phyloP scores from a whole-genome alignment of 768 basidiomycete species.

The Botryobasidium botryosum region DNA sequence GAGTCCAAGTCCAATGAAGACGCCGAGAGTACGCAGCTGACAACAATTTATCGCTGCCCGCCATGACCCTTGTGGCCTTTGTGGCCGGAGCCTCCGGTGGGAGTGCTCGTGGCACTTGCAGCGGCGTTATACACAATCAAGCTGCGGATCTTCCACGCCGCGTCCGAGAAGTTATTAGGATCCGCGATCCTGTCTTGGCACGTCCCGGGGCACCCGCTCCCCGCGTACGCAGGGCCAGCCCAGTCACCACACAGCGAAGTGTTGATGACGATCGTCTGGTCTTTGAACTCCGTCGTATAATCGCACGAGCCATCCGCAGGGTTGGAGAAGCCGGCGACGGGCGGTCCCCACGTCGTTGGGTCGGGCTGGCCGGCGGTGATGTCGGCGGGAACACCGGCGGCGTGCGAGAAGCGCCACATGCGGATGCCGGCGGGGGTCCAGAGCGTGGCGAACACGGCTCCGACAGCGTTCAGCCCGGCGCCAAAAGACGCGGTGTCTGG shows the following conservation, averaged over 20 bases:
- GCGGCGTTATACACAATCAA: neutral
- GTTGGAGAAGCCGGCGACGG: constrained; percentile 5
- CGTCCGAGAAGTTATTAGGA: neutral
- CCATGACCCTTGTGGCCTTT: too few species aligned
- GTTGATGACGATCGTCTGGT: constrained; percentile 10
- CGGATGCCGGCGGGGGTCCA: constrained; percentile 16
- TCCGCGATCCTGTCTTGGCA: neutral
- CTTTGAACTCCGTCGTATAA: constrained; percentile 5
- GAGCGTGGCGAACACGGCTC: constrained; percentile 21
- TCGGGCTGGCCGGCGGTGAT: constrained; percentile 1
- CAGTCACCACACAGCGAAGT: constrained; percentile 13
- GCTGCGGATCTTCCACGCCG: neutral
- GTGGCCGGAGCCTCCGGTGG: too few species aligned
- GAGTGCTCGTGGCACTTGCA: too few species aligned
- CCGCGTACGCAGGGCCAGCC: constrained; percentile 10
- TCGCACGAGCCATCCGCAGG: constrained; percentile 1
- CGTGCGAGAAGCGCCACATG: constrained; percentile 7
- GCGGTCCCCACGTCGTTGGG: constrained; percentile 8
- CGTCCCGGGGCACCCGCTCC: constrained; percentile 10
- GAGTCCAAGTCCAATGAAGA: too few species aligned
- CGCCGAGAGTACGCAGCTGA: too few species aligned
- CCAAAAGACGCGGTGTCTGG: constrained; percentile 10
- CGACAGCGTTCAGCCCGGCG: constrained; percentile 14
- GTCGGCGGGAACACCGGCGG: constrained; percentile 5
- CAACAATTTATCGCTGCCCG: too few species aligned